A percentile compares a stretch with the other conserved stretches of the same genome.
Evolutionary conservation across 768 basidiomycete genomes (phyloP).

Genomic region (Tricholoma saponaceum): DNA sequence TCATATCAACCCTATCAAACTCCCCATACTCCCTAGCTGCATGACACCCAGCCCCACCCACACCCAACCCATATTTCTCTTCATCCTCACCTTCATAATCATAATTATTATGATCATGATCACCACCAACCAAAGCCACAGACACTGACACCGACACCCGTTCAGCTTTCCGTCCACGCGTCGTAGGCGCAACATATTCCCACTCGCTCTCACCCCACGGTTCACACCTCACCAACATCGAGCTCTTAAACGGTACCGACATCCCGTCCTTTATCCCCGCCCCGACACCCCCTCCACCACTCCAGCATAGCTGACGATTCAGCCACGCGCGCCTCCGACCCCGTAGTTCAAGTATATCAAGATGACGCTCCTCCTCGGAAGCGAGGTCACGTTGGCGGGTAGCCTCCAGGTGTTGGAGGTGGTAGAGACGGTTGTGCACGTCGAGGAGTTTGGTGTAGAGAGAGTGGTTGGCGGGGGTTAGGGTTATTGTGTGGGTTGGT

Average conservation of each 20-base stretch:
- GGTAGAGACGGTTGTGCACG: conserved; percentile 32
- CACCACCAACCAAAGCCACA: not conserved
- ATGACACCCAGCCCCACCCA: not conserved
- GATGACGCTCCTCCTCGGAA: conserved; percentile 35
- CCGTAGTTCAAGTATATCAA: conserved; percentile 49
- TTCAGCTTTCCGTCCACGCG: not conserved
- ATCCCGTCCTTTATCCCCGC: conserved; percentile 22
- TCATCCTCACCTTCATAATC: not conserved
- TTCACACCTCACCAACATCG: conserved; percentile 38
- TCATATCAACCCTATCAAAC: conserved; percentile 10
- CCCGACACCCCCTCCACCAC: conserved; percentile 8
- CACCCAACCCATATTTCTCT: too few species aligned
- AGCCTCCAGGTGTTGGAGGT: conserved; percentile 38
- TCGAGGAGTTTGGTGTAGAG: conserved; percentile 30
- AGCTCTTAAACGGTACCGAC: conserved; percentile 45
- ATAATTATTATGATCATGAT: not conserved
- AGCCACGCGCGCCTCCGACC: conserved; percentile 67
- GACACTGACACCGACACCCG: not conserved
- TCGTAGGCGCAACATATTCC: conserved; percentile 2
- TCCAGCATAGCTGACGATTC: conserved; percentile 37
- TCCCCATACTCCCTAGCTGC: conserved; percentile 12
- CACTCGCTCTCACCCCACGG: conserved; percentile 24
- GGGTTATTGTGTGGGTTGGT: not conserved
- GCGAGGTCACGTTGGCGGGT: conserved; percentile 35
- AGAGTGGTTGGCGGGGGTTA: conserved; percentile 18